phyloP scores from a whole-genome alignment of 2,329 filamentous ascomycete species.

The Diaporthe capsici region DNA sequence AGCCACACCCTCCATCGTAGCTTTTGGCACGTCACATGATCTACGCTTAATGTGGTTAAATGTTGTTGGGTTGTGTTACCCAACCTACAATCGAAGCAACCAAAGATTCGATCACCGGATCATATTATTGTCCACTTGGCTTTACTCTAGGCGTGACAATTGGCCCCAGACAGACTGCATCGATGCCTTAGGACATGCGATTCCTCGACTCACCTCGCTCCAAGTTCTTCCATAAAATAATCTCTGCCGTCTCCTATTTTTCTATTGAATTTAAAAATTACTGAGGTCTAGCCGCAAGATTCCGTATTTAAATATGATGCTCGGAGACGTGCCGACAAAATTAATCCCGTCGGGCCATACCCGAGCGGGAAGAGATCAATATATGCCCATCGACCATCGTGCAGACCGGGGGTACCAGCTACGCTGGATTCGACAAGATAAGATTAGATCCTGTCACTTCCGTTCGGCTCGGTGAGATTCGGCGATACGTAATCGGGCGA shows the following conservation, averaged over 20 bases:
- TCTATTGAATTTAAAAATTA: neutral
- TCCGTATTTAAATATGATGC: neutral
- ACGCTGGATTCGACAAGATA: neutral
- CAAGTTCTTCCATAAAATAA: no score
- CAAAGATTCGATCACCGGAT: neutral
- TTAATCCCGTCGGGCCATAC: neutral
- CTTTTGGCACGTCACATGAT: neutral
- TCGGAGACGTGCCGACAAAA: neutral
- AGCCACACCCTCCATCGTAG: neutral
- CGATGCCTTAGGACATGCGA: no score
- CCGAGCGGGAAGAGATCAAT: neutral
- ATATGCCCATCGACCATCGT: neutral
- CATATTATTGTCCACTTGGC: neutral
- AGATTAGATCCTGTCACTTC: conserved; percentile 27
- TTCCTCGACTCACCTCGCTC: no score
- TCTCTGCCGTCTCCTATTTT: neutral
- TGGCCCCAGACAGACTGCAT: no score
- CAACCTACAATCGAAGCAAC: neutral
- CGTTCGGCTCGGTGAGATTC: conserved; percentile 17
- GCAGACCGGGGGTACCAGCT: neutral
- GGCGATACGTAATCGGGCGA: conserved; percentile 29
- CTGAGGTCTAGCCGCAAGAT: neutral
- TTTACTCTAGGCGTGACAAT: no score
- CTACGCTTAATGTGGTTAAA: neutral
- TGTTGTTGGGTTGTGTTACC: neutral